Evolutionary conservation across 139 green algal genomes (phyloP).

Genomic region (Coelastrella sp.): DNA sequence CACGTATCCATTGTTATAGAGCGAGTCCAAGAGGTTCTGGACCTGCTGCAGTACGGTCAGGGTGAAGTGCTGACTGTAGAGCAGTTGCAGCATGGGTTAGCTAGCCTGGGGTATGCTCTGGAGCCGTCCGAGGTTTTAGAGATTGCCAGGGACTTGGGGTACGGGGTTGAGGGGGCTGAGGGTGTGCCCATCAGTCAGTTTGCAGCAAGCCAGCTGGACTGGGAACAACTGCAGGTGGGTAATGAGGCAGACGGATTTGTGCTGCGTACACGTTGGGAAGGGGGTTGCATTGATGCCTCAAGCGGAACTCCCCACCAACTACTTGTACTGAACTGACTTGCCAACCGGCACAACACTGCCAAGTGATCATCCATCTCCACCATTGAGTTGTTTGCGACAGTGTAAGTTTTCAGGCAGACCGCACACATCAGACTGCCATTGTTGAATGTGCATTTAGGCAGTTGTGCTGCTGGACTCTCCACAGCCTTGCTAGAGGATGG

Average conservation of each 20-base stretch:
- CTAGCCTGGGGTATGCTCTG: conserved; percentile 42
- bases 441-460: too few relatives aligned
- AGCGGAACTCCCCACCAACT: too few relatives aligned
- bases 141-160: conserved; percentile 40
- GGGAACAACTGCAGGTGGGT: conserved; percentile 45
- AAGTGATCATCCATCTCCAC: too few relatives aligned
- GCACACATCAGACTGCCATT: too few relatives aligned
- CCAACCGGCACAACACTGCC: too few relatives aligned
- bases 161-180: conserved; percentile 26
- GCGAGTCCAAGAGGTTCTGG: conserved; percentile 48
- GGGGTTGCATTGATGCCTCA: too few relatives aligned
- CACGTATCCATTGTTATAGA: background rate
- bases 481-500: too few relatives aligned
- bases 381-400: too few relatives aligned
- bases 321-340: too few relatives aligned
- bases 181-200: conserved; percentile 58
- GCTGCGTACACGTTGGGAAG: background rate
- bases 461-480: too few relatives aligned
- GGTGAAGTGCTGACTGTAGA: conserved; percentile 63
- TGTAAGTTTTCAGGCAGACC: too few relatives aligned
- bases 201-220: conserved; percentile 70
- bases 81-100: conserved; percentile 61
- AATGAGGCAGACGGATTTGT: background rate
- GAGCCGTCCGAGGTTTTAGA: conserved; percentile 44
- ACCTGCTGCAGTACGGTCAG: conserved; percentile 53